Conservation (phyloP, 495 filamentous ascomycete species). For the Trichoderma parareesei region DNA sequence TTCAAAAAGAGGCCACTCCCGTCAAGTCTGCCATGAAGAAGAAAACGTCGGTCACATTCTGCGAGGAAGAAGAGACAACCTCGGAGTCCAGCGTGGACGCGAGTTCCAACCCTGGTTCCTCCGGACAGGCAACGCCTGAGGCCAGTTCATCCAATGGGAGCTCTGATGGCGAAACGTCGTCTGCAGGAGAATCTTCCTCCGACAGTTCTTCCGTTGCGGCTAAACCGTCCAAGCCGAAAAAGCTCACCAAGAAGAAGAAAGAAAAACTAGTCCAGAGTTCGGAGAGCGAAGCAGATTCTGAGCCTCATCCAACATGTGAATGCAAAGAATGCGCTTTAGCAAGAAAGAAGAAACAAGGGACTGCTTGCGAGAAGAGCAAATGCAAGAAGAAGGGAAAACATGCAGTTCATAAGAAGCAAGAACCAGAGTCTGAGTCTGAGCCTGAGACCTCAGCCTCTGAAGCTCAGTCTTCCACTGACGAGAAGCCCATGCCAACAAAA, state of each 20-base stretch:
- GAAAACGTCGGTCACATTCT: constrained; percentile 12
- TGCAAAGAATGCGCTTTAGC: constrained; percentile 20
- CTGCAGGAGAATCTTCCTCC: constrained; percentile 2
- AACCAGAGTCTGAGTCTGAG: background rate
- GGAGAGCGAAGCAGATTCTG: constrained; percentile 10
- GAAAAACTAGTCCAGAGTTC: background rate
- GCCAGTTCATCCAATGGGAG: background rate
- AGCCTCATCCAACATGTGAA: constrained; percentile 19
- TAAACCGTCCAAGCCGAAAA: constrained; percentile 6
- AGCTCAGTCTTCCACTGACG: background rate
- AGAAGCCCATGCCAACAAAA: background rate
- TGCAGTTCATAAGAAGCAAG: constrained; percentile 11
- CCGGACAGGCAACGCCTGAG: constrained; percentile 9
- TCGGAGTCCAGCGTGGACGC: constrained; percentile 3
- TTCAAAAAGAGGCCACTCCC: constrained; percentile 12
- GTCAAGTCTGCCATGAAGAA: constrained; percentile 23
- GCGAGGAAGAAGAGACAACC: constrained; percentile 7
- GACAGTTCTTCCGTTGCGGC: constrained; percentile 1
- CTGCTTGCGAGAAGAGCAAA: constrained; percentile 15
- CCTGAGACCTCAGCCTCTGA: background rate
- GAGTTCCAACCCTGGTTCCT: background rate
- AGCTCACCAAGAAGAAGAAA: constrained; percentile 13
- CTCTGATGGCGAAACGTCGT: background rate
- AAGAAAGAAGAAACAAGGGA: constrained; percentile 15
- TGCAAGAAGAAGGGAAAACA: constrained; percentile 14